Base-by-base conservation (phyloP, 306 rosid species). In the Quercus cerris region DNA sequence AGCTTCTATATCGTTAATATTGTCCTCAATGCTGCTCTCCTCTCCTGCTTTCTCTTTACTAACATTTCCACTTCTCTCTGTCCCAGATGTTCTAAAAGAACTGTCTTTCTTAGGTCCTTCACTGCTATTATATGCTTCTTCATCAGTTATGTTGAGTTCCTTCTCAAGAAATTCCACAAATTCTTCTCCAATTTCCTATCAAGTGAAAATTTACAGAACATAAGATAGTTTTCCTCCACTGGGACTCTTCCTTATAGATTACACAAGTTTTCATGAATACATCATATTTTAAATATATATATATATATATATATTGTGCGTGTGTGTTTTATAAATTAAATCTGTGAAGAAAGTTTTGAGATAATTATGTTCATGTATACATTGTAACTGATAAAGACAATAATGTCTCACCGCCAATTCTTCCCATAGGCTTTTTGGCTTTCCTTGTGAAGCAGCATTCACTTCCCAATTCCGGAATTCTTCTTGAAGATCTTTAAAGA, bases 111-210 rank as follows among this genome's bases (percentile, higher is more conserved):
- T 62, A 61, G 88, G 77, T 7, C 81, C 87, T 73, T 31, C 82
- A 67, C 78, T 17, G 23, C 30, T 56, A n/a, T 84, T 61, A 51
- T 84, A 78, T 55, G 82, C 22, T 77, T 86, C 90, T 23, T 41
- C 27, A 74, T 86, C 97, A 6, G 83, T 88, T 79, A 91, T 78
- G 86, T 88, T 91, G 66, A 95, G 97, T 81, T 95, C 99, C 83
- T 95, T 95, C 94, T 93, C 97, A 8, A 95, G 97, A 81, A 95
- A 93, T 75, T 91, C 99, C 54, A 93, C 98, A 84, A 93, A 93
- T 58, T 95, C 98, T 86, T 95, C 99, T 80, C 99, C 99, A 54
- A 95, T 90, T 81, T 95, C 99, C 99, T 95, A 97, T 70, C 85
- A 80, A 58, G 67, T 57, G 70, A 38, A 82, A 41, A 77, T 74